Evolutionary conservation across 78 protist species (phyloP).

Genomic region (Dictyostelium capitatum): DNA sequence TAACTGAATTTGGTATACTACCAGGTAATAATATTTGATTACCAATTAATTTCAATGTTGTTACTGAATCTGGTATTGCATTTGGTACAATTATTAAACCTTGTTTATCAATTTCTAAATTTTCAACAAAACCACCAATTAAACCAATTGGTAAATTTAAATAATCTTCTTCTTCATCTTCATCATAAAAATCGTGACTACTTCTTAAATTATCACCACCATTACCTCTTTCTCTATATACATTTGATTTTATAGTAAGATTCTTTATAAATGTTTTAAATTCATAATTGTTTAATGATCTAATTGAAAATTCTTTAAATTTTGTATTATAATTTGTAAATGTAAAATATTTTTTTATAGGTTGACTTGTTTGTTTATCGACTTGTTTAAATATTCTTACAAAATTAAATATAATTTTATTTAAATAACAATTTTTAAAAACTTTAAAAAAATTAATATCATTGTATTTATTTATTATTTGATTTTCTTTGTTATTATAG

Average conservation of each 20-base stretch:
- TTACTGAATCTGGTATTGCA: conserved; percentile 1
- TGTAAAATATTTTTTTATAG: conserved; percentile 2
- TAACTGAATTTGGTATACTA: background rate
- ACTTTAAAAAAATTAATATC: background rate
- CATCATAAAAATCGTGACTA: too few relatives aligned
- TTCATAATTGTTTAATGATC: background rate
- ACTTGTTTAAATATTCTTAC: background rate
- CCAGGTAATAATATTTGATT: conserved; percentile 16
- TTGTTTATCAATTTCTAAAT: conserved; percentile 16
- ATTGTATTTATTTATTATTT: background rate
- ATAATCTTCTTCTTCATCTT: background rate
- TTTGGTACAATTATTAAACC: background rate
- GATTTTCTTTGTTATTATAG: background rate
- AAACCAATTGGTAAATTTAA: conserved; percentile 8
- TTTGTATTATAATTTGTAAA: conserved; percentile 11
- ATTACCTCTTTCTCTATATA: background rate
- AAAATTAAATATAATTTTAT: background rate
- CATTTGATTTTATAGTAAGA: background rate
- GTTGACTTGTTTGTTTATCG: background rate
- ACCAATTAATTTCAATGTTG: conserved; percentile 8
- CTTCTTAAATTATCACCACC: too few relatives aligned
- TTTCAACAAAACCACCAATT: conserved; percentile 1
- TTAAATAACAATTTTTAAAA: conserved; percentile 1
- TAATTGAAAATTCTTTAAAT: conserved; percentile 21
- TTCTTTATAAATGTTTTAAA: background rate